Conservation (phyloP, 1,284 basidiomycete genomes). For the Leccinum variabile region DNA sequence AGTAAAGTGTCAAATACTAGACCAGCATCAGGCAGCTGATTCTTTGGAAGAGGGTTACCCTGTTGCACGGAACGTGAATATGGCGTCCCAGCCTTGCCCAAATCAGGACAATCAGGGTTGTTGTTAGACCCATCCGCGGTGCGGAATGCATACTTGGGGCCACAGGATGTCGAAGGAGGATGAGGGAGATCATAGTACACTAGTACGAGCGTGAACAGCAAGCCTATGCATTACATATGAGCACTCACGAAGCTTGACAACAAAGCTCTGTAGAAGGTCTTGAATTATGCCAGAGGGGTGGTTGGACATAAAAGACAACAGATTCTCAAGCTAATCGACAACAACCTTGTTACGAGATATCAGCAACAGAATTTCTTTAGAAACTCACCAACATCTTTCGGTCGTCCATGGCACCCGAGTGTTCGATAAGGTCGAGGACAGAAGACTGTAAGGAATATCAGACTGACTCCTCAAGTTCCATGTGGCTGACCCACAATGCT, state of each 20-base stretch:
- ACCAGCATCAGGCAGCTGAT: slow-evolving; percentile 74
- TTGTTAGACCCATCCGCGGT: slow-evolving; percentile 74
- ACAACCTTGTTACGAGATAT: neutral
- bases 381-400: slow-evolving; percentile 50
- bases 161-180: slow-evolving; percentile 67
- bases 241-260: slow-evolving; percentile 57
- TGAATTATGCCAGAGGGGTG: slow-evolving; percentile 52
- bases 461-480: neutral
- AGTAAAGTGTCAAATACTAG: slow-evolving; percentile 69
- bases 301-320: slow-evolving; percentile 60
- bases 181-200: slow-evolving; percentile 80
- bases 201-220: slow-evolving; percentile 27
- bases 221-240: neutral
- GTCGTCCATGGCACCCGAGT: slow-evolving; percentile 65
- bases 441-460: slow-evolving; percentile 41
- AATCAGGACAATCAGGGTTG: slow-evolving; percentile 65
- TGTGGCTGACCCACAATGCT: slow-evolving; percentile 20
- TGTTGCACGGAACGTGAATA: slow-evolving; percentile 83
- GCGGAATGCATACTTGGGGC: slow-evolving; percentile 62
- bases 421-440: slow-evolving; percentile 53
- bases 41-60: slow-evolving; percentile 56
- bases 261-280: slow-evolving; percentile 49
- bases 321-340: slow-evolving; percentile 60
- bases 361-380: neutral
- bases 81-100: slow-evolving; percentile 73